Base-by-base conservation (phyloP, 2,329 filamentous ascomycete species). In the Knufia petricola region DNA sequence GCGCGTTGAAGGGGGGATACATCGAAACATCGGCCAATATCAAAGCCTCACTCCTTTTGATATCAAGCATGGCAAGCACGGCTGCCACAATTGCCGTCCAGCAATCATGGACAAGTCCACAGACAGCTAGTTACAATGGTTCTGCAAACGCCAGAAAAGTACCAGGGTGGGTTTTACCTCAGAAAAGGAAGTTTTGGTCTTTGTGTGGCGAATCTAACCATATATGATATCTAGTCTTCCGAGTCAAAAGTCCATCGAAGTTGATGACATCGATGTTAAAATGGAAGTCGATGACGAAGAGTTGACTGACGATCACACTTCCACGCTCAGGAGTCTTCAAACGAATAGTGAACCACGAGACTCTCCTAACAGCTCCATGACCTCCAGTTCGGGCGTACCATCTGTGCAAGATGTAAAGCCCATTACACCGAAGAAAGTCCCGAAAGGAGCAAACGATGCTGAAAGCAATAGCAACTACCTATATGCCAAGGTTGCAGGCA, bases 231-330 rank as follows among this genome's bases (percentile, higher is more conserved):
- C 9, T 34, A 48, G 46, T 37, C 37, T 41, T 34, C 13, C 37
- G 36, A 41, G 31, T n/a, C 37, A 31, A 26, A 19, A 41, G 31
- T 31, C 37, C 37, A 48, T 48, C 46, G 38, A 41, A 42, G 20
- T 42, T 15, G 37, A 41, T 19, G 19, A 42, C 23, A 19, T 24
- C 31, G 28, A 42, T 42, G 52, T 58, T 51, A 60, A 60, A 50
- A 58, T 58, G 55, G 58, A 60, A 54, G 42, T 55, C 24, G 59
- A 62, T 28, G 64, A 65, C 52, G 66, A 66, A 21, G 69, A 69
- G 52, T 66, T 62, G 6, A 58, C 60, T 36, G 45, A 54, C 45
- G 55, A 52, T 36, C 52, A 54, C 17, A 53, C 46, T 36, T 50
- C 54, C 3, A 43, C 54, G 26, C 54, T 58, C 21, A 54, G 54